Conservation (phyloP, 768 basidiomycete genomes). For the Hydnomerulius pinastri region DNA sequence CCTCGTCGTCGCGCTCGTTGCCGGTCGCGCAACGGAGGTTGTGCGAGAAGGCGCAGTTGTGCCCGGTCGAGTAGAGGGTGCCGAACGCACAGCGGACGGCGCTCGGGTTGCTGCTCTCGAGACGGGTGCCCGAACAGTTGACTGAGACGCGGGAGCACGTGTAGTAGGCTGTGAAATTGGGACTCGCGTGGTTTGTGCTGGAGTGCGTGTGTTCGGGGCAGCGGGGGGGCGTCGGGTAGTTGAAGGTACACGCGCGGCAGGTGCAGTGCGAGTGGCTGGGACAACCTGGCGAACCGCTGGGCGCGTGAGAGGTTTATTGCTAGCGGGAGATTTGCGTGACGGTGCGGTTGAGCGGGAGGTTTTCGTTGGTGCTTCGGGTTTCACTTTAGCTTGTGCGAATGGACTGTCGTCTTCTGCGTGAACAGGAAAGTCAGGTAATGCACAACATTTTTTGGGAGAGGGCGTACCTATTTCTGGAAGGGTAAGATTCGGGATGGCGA, state of each 20-base stretch:
- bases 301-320: slow-evolving; percentile 8
- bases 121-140: slow-evolving; percentile 13
- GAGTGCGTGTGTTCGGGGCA: slow-evolving; percentile 9
- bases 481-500: slow-evolving; percentile 15
- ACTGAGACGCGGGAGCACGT: slow-evolving; percentile 25
- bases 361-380: background rate
- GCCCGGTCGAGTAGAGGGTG: slow-evolving; percentile 15
- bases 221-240: slow-evolving; percentile 10
- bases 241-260: slow-evolving; percentile 12
- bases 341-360: background rate
- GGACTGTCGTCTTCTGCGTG: slow-evolving; percentile 30
- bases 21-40: slow-evolving; percentile 6
- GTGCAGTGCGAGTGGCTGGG: background rate
- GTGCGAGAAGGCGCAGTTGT: slow-evolving; percentile 9
- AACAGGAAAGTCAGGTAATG: background rate
- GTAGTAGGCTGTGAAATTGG: slow-evolving; percentile 23
- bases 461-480: slow-evolving; percentile 27
- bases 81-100: slow-evolving; percentile 15
- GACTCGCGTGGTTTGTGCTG: slow-evolving; percentile 2
- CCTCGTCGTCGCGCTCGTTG: slow-evolving; percentile 10
- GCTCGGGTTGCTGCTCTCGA: slow-evolving; percentile 23
- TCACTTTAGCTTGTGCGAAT: slow-evolving; percentile 19
- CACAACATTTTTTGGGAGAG: background rate
- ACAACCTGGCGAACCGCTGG: slow-evolving; percentile 7
- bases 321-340: background rate